These are phyloP conservation scores for Lindgomyces ingoldianus DNA, from an alignment of 495 filamentous ascomycete genomes.

Conservation along the genomic window DNA sequence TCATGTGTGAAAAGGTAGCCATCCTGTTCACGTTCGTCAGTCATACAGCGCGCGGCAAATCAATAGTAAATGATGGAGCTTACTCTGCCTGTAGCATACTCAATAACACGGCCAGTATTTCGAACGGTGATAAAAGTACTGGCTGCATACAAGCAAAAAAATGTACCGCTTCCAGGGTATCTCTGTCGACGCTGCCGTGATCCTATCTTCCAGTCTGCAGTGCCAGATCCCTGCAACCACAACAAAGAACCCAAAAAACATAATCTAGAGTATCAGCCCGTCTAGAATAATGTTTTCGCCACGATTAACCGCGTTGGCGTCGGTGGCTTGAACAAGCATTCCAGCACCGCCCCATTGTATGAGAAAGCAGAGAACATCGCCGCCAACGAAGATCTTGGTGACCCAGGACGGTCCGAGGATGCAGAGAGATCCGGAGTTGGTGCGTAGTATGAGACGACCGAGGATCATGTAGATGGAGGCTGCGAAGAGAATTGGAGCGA, in stretches of 20 bases:
- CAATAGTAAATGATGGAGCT: too few species aligned
- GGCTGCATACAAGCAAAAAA: too few species aligned
- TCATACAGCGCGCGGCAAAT: too few species aligned
- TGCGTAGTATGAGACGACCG: constrained; percentile 37
- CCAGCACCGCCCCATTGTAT: constrained; percentile 22
- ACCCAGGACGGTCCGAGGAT: constrained; percentile 33
- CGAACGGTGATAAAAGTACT: too few species aligned
- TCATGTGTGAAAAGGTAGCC: too few species aligned
- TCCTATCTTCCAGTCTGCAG: too few species aligned
- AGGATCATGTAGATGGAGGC: constrained; percentile 46
- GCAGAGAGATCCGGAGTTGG: constrained; percentile 22
- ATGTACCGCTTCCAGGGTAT: too few species aligned
- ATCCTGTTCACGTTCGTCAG: too few species aligned
- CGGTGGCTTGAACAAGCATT: not conserved
- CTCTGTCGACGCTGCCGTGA: too few species aligned
- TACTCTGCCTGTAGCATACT: too few species aligned
- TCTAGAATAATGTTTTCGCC: constrained; percentile 35
- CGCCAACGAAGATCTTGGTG: constrained; percentile 42
- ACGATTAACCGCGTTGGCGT: constrained; percentile 4
- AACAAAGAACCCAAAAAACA: constrained; percentile 39
- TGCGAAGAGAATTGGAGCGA: constrained; percentile 39
- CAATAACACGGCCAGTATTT: too few species aligned
- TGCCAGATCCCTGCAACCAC: constrained; percentile 18
- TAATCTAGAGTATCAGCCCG: constrained; percentile 34
- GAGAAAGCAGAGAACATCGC: constrained; percentile 38